A percentile compares a stretch with the other conserved stretches of the same genome.
Evolutionary conservation across 257 asterid species (phyloP).

Genomic region (Eustoma russellianum): DNA sequence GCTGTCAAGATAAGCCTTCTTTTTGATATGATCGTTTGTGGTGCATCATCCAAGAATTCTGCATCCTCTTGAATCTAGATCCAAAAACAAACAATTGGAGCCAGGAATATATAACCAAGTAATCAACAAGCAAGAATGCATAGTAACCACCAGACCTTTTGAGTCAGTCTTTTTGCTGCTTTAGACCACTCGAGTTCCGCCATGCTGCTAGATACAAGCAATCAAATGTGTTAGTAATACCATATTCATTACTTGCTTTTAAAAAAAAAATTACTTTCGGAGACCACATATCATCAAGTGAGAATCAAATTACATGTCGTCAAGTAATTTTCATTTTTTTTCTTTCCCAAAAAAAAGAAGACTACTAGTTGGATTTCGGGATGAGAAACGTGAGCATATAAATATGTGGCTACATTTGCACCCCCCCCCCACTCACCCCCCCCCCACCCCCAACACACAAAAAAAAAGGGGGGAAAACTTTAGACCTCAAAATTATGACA

Average conservation of each 20-base stretch:
- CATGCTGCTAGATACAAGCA: conserved; percentile 34
- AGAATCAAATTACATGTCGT: too few relatives aligned
- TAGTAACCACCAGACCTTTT: conserved; percentile 45
- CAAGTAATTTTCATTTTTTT: background rate
- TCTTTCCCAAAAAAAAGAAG: background rate
- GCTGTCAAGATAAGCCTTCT: conserved; percentile 67
- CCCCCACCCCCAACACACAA: too few relatives aligned
- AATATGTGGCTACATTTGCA: too few relatives aligned
- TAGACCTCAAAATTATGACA: conserved; percentile 2
- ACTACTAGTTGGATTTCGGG: background rate
- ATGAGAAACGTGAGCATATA: too few relatives aligned
- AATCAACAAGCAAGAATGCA: conserved; percentile 8
- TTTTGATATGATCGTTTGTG: conserved; percentile 39
- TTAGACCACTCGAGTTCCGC: conserved; percentile 62
- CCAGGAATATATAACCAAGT: background rate
- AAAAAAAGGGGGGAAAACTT: background rate
- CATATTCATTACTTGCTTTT: background rate
- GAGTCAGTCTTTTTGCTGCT: conserved; percentile 42
- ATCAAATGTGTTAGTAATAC: conserved; percentile 14
- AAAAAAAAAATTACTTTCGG: too few relatives aligned
- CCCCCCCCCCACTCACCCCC: too few relatives aligned
- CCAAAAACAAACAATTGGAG: conserved; percentile 7
- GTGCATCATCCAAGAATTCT: conserved; percentile 50
- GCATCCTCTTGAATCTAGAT: conserved; percentile 48
- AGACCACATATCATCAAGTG: too few relatives aligned